Evolutionary conservation across 108 stramenopile genomes (phyloP), one percentile per base, ranked within the genome.

Genomic region (Pseudonitzschia multiseries): DNA sequence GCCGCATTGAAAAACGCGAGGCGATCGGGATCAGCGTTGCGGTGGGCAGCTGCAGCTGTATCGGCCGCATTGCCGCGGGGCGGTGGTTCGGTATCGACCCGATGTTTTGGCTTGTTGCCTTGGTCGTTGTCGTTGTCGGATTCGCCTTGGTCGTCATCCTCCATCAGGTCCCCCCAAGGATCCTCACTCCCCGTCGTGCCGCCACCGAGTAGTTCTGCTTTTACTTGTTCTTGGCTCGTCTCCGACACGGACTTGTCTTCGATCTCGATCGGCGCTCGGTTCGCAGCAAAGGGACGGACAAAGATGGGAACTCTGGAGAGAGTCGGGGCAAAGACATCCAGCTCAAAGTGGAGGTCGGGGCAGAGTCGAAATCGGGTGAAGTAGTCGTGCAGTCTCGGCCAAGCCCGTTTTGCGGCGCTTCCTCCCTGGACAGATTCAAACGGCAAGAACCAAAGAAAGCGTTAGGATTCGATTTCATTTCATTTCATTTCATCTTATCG

Each of bases 351-450:
- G 14, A 95, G 75, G 20, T 77, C 46, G 20, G 81, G 57, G 69
- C 83, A 86, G 24, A 92, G 82, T 68, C 88, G 89, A 76, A 91
- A 92, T 27, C 91, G 59, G 10, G 84, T 81, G 78, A 95, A 89
- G 68, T 95, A 95, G 57, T 84, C 88, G 32, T 80, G 87, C 26
- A 95, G 88, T 52, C 93, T 72, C 17, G 84, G 84, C 93, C 93
- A 95, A 31, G 87, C 88, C 28, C 20, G 60, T 44, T 59, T 56
- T 54, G 89, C 90, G 8, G 65, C 69, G 20, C 31, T 15, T 63
- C 93, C 93, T 29, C 91, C 93, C 93, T 93, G 10, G 18, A 14
- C 18, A 6, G 42, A 42, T 29, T 61, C 32, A 33, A 31, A 29
- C 27, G 29, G 29, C 12, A 2, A 27, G 28, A 61, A 33, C 61